A percentile compares a stretch with the other conserved stretches of the same genome.
Evolutionary conservation across 371 early-diverging fungal genomes (phyloP).

Genomic region (Nematocida major): DNA sequence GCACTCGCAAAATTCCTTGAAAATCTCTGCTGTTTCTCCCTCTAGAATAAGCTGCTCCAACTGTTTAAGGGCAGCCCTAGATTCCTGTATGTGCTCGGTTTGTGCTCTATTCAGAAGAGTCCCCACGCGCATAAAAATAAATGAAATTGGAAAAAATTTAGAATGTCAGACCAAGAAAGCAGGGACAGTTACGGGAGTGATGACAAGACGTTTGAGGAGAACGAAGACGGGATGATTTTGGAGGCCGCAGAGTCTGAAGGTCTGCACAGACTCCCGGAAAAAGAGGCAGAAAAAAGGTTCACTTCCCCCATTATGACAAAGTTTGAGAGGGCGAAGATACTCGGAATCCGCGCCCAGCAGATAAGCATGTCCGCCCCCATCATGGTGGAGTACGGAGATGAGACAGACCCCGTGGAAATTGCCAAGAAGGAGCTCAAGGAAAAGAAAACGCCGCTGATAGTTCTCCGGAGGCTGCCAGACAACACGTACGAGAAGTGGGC

Average conservation of each 20-base stretch:
- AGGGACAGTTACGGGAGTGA: slow-evolving; percentile 36
- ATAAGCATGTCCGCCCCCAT: slow-evolving; percentile 88
- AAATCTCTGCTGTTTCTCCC: slow-evolving; percentile 4
- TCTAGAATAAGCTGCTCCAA: slow-evolving; percentile 1
- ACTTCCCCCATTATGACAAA: slow-evolving; percentile 99
- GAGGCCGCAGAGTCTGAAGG: background rate
- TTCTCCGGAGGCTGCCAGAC: slow-evolving; percentile 89
- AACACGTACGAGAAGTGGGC: slow-evolving; percentile 92
- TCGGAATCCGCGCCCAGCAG: slow-evolving; percentile 73
- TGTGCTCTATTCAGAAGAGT: slow-evolving; percentile 40
- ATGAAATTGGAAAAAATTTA: slow-evolving; percentile 27
- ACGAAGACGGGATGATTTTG: slow-evolving; percentile 26
- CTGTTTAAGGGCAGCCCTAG: slow-evolving; percentile 16
- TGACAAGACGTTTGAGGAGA: slow-evolving; percentile 45
- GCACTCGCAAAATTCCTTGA: slow-evolving; percentile 34
- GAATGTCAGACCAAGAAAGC: slow-evolving; percentile 50
- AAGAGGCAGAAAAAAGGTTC: slow-evolving; percentile 55
- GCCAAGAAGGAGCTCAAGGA: slow-evolving; percentile 89
- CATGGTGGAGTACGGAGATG: slow-evolving; percentile 87
- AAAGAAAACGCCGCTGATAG: slow-evolving; percentile 84
- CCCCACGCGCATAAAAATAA: slow-evolving; percentile 31
- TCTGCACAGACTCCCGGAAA: background rate
- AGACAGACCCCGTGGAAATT: slow-evolving; percentile 89
- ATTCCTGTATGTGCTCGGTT: slow-evolving; percentile 34
- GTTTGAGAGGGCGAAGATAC: slow-evolving; percentile 90